Conservation (phyloP, 495 filamentous ascomycete species). For the Cetradonia linearis region DNA sequence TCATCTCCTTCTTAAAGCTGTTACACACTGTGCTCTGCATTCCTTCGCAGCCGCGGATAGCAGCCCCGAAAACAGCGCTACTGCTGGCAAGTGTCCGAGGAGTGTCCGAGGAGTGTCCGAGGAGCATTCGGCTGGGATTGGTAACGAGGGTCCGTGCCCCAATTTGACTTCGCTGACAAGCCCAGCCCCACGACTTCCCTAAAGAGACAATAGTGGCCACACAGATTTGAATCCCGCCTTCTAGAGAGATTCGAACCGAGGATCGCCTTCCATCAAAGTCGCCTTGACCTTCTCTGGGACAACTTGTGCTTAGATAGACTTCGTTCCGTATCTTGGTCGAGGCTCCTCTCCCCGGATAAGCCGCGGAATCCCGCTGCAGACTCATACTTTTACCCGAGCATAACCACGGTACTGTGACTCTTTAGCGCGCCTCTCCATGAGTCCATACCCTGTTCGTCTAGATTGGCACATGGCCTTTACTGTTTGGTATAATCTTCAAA, state of each 20-base stretch:
- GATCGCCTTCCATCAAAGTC: neutral
- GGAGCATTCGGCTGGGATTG: neutral
- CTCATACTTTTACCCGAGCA: constrained; percentile 8
- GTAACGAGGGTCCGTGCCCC: neutral
- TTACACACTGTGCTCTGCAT: neutral
- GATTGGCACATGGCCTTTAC: neutral
- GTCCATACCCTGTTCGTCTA: neutral
- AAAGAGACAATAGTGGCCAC: neutral
- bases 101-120: neutral
- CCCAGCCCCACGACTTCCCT: constrained; percentile 1
- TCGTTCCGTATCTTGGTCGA: neutral
- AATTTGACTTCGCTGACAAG: neutral
- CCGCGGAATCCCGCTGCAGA: constrained; percentile 3
- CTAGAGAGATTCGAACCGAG: neutral
- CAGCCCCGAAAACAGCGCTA: neutral
- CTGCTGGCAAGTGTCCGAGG: neutral
- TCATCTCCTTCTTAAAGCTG: neutral
- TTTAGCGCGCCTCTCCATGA: neutral
- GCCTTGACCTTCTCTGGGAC: neutral
- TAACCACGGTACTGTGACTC: constrained; percentile 7
- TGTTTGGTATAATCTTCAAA: neutral
- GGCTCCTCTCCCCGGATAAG: constrained; percentile 2
- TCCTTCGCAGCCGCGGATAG: neutral
- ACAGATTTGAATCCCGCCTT: neutral
- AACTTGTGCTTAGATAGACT: too few relatives aligned